Conservation (phyloP, 2,329 filamentous ascomycete genomes). For the Penicillium sp. region DNA sequence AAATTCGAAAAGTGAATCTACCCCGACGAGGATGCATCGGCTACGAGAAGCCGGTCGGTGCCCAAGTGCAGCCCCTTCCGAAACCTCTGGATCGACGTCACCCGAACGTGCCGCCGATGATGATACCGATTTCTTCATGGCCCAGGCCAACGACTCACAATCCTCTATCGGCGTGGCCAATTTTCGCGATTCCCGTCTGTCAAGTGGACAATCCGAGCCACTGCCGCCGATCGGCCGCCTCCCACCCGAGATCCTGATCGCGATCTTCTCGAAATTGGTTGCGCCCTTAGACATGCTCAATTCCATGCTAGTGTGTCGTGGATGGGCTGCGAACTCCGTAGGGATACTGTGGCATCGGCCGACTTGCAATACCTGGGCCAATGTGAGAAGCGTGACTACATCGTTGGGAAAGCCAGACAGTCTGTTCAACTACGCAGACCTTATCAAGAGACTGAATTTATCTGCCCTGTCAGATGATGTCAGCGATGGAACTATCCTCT, state of each 20-base stretch:
- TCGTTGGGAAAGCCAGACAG: slow-evolving; percentile 70
- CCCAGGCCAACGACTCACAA: slow-evolving; percentile 80
- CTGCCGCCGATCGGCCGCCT: slow-evolving; percentile 70
- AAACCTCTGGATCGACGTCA: slow-evolving; percentile 46
- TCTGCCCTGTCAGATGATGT: slow-evolving; percentile 72
- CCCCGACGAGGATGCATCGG: slow-evolving; percentile 34
- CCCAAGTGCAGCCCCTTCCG: slow-evolving; percentile 41
- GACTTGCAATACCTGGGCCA: slow-evolving; percentile 80
- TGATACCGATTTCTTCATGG: slow-evolving; percentile 90
- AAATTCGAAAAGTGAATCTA: slow-evolving; percentile 5
- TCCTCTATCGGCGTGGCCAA: slow-evolving; percentile 83
- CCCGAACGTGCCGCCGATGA: slow-evolving; percentile 65
- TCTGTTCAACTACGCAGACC: slow-evolving; percentile 83
- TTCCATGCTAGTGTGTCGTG: slow-evolving; percentile 91
- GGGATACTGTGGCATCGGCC: slow-evolving; percentile 94
- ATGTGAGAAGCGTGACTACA: slow-evolving; percentile 74
- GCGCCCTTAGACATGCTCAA: slow-evolving; percentile 73
- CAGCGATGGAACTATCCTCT: slow-evolving; percentile 84
- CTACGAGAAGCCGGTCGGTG: slow-evolving; percentile 36
- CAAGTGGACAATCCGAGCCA: slow-evolving; percentile 43
- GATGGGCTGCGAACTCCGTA: slow-evolving; percentile 89
- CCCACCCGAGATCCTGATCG: slow-evolving; percentile 91
- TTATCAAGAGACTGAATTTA: slow-evolving; percentile 89
- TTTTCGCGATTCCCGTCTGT: slow-evolving; percentile 69
- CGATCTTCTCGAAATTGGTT: slow-evolving; percentile 81